Evolutionary conservation across 1,284 basidiomycete genomes (phyloP).

Genomic region (Paramarasmius palmivorus): DNA sequence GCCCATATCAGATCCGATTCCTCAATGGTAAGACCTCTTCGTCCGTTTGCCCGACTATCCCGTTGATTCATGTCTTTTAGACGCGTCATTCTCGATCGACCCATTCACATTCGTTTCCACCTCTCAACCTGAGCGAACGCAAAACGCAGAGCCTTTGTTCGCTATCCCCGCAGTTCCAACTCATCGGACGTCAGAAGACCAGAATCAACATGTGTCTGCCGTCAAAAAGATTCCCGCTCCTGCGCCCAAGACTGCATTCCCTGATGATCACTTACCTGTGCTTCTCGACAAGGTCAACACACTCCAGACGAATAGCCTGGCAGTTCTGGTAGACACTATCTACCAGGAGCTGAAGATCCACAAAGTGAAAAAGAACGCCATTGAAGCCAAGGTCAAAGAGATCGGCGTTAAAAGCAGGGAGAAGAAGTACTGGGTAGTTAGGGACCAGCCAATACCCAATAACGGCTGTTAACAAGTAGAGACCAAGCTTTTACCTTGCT

Average conservation of each 20-base stretch:
- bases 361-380: constrained; percentile 78
- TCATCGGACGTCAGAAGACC: constrained; percentile 16
- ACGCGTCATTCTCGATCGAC: constrained; percentile 71
- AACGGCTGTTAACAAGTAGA: no score
- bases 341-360: constrained; percentile 64
- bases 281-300: constrained; percentile 59
- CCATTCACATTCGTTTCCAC: constrained; percentile 74
- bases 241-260: constrained; percentile 62
- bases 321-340: constrained; percentile 69
- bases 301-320: constrained; percentile 58
- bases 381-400: constrained; percentile 77
- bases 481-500: no score
- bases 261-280: constrained; percentile 58
- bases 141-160: constrained; percentile 31
- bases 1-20: constrained; percentile 68
- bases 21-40: constrained; percentile 65
- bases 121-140: constrained; percentile 36
- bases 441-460: constrained; percentile 19
- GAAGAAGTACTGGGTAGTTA: constrained; percentile 71
- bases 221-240: constrained; percentile 29
- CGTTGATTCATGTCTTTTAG: constrained; percentile 37
- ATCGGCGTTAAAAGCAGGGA: constrained; percentile 71
- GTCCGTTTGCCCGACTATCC: constrained; percentile 2
- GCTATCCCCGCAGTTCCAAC: constrained; percentile 41
- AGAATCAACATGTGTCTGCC: not conserved